These are phyloP conservation scores for Lentinula edodes DNA, from an alignment of 768 basidiomycete species.

Conservation along the genomic window DNA sequence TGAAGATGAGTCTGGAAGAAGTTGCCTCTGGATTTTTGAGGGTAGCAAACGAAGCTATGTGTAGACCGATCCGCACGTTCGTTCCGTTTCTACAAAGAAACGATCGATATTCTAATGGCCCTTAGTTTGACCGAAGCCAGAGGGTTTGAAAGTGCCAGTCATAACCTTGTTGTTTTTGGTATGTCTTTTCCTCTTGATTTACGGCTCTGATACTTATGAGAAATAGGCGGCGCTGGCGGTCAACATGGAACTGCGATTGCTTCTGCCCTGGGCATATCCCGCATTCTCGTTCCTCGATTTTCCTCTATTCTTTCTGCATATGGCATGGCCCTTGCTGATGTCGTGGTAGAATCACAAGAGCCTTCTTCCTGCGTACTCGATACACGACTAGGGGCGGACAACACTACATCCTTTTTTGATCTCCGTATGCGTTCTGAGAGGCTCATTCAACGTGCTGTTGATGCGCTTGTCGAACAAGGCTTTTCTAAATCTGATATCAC, in stretches of 20 bases:
- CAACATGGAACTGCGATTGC: conserved; percentile 68
- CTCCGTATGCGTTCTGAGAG: not conserved
- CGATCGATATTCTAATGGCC: not conserved
- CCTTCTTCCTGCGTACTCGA: not conserved
- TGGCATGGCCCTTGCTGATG: conserved; percentile 58
- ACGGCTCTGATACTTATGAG: conserved; percentile 33
- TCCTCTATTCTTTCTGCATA: conserved; percentile 68
- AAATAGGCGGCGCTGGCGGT: conserved; percentile 58
- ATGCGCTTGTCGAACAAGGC: conserved; percentile 32
- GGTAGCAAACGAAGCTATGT: conserved; percentile 73
- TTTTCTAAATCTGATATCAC: conserved; percentile 52
- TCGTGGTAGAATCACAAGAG: not conserved
- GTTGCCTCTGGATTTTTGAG: conserved; percentile 53
- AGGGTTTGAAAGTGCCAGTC: conserved; percentile 76
- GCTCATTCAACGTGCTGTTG: conserved; percentile 12
- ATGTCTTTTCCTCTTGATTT: conserved; percentile 9
- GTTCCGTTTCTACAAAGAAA: not conserved
- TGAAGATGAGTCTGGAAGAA: conserved; percentile 46
- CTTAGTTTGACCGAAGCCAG: conserved; percentile 71
- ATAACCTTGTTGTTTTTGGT: conserved; percentile 45
- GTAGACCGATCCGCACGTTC: conserved; percentile 54
- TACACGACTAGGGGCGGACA: not conserved
- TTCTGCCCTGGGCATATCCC: conserved; percentile 52
- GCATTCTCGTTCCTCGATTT: conserved; percentile 57
- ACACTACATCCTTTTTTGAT: not conserved